Conservation (phyloP, 768 basidiomycete species). For the Saitozyma podzolica region DNA sequence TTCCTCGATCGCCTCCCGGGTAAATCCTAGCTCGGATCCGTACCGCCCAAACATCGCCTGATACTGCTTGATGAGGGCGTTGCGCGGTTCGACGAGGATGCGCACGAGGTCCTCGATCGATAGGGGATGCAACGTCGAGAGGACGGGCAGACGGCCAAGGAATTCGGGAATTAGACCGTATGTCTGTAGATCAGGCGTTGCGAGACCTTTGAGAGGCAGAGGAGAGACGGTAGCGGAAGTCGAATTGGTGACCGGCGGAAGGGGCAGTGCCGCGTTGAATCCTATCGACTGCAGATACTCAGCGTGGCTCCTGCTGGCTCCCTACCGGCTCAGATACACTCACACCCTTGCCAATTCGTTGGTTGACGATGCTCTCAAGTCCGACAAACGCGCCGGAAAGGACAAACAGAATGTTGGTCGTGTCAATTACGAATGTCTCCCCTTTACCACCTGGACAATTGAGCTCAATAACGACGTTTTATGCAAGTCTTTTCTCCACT, state of each 20-base stretch:
- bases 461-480: not conserved
- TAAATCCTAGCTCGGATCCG: slow-evolving; percentile 83
- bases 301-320: not conserved
- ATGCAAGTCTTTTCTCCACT: not conserved
- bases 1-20: slow-evolving; percentile 72
- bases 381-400: slow-evolving; percentile 94
- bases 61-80: slow-evolving; percentile 88
- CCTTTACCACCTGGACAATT: slow-evolving; percentile 39
- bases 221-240: slow-evolving; percentile 3
- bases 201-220: slow-evolving; percentile 31
- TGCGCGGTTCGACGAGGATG: slow-evolving; percentile 89
- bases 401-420: slow-evolving; percentile 87
- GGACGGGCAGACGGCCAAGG: slow-evolving; percentile 86
- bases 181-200: slow-evolving; percentile 68
- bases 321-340: slow-evolving; percentile 43
- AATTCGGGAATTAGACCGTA: slow-evolving; percentile 98
- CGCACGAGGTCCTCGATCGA: slow-evolving; percentile 77
- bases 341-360: slow-evolving; percentile 80
- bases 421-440: slow-evolving; percentile 50
- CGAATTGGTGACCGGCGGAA: slow-evolving; percentile 10
- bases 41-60: slow-evolving; percentile 78
- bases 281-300: slow-evolving; percentile 73
- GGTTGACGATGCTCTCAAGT: slow-evolving; percentile 75
- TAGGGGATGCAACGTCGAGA: slow-evolving; percentile 77
- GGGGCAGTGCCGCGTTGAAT: slow-evolving; percentile 64